Conservation (phyloP, 2,329 filamentous ascomycete species). For the Fonsecaea multimorphosa region DNA sequence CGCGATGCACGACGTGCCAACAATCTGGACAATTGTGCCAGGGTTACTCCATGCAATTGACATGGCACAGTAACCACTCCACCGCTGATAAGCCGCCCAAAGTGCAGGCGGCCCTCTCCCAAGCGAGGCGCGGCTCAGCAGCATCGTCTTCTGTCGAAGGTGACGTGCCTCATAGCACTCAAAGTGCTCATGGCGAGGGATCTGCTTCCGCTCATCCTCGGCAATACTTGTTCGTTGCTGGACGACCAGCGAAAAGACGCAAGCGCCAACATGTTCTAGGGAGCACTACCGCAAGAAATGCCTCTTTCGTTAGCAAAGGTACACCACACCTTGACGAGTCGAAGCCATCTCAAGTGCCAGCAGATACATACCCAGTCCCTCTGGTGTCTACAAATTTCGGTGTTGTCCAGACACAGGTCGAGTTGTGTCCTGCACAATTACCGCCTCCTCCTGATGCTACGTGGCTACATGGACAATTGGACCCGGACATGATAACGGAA, state of each 20-base stretch:
- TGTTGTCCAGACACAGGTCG: not conserved
- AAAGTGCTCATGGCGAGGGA: not conserved
- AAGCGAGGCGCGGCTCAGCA: not conserved
- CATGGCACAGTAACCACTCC: conserved; percentile 24
- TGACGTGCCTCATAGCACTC: not conserved
- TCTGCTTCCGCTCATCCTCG: not conserved
- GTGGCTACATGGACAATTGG: conserved; percentile 4
- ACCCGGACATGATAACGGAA: conserved; percentile 3
- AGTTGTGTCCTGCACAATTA: not conserved
- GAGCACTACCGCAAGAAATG: not conserved
- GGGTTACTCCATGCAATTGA: conserved; percentile 28
- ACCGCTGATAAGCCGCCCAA: conserved; percentile 21
- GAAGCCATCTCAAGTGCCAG: not conserved
- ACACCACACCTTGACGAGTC: not conserved
- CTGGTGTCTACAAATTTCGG: not conserved
- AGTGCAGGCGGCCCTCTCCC: conserved; percentile 2
- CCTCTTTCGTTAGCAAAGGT: not conserved
- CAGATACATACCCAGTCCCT: not conserved
- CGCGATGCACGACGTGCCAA: conserved; percentile 23
- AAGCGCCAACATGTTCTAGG: not conserved
- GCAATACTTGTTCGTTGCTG: conserved; percentile 22
- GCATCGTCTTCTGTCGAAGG: not conserved
- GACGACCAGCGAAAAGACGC: conserved; percentile 19
- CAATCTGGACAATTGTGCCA: conserved; percentile 20
- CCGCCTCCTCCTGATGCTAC: not conserved